Evolutionary conservation across 2,329 filamentous ascomycete species (phyloP).

Genomic region (Rugonectria rugulosa): DNA sequence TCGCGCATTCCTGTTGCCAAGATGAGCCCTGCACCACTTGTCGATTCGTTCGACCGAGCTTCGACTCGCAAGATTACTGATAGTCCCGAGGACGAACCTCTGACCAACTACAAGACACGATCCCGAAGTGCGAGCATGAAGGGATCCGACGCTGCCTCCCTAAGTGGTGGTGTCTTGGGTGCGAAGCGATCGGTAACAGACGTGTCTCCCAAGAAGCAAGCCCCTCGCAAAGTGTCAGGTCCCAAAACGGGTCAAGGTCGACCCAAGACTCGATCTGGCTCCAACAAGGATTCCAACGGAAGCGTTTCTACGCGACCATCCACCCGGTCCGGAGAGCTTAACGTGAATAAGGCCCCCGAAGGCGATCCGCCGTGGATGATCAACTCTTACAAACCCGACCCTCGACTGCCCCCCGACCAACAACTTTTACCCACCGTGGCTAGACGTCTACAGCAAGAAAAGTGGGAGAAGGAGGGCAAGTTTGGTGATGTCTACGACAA

Average conservation of each 20-base stretch:
- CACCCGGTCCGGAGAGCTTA: constrained; percentile 67
- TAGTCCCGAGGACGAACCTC: constrained; percentile 65
- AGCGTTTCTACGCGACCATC: constrained; percentile 63
- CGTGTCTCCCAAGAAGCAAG: constrained; percentile 64
- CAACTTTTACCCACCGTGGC: constrained; percentile 96
- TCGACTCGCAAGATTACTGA: constrained; percentile 48
- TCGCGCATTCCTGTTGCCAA: constrained; percentile 91
- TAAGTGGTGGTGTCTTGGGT: constrained; percentile 32
- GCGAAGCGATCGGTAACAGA: constrained; percentile 57
- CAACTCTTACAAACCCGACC: constrained; percentile 94
- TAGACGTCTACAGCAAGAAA: constrained; percentile 88
- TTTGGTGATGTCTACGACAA: constrained; percentile 86
- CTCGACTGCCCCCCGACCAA: constrained; percentile 90
- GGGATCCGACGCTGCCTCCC: constrained; percentile 35
- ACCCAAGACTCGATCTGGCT: constrained; percentile 69
- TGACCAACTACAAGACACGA: constrained; percentile 68
- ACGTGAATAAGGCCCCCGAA: constrained; percentile 74
- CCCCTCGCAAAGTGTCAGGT: constrained; percentile 54
- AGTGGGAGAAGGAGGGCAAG: constrained; percentile 92
- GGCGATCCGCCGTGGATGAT: constrained; percentile 96
- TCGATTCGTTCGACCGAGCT: constrained; percentile 78
- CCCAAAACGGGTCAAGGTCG: constrained; percentile 57
- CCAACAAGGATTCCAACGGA: constrained; percentile 55
- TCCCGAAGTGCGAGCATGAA: constrained; percentile 73
- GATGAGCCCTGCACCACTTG: constrained; percentile 78